These are phyloP conservation scores for Pseudonectria foliicola DNA, from an alignment of 2,329 filamentous ascomycete genomes.

Conservation along the genomic window DNA sequence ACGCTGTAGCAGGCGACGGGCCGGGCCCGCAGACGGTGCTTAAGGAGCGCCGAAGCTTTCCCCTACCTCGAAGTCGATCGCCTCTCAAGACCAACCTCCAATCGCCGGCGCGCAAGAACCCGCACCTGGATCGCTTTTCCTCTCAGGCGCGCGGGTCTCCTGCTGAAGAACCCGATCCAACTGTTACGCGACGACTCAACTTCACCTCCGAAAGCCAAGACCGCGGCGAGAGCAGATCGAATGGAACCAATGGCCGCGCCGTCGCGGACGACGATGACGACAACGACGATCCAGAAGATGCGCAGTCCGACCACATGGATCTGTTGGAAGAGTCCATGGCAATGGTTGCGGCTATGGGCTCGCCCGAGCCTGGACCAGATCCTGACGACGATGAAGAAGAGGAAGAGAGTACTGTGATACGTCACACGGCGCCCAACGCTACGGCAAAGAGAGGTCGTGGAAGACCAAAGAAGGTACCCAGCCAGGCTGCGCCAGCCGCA, in stretches of 20 bases:
- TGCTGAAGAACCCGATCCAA: constrained; percentile 26
- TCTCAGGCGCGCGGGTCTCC: constrained; percentile 38
- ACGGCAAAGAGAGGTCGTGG: constrained; percentile 12
- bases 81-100: constrained; percentile 56
- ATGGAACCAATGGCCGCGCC: constrained; percentile 22
- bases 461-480: constrained; percentile 13
- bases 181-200: constrained; percentile 48
- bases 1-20: constrained; percentile 36
- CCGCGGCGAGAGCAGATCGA: constrained; percentile 13
- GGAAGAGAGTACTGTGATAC: constrained; percentile 6
- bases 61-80: constrained; percentile 45
- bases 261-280: constrained; percentile 9
- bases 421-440: constrained; percentile 1
- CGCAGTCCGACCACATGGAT: constrained; percentile 12
- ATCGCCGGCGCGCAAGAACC: constrained; percentile 56
- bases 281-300: constrained; percentile 15
- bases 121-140: constrained; percentile 46
- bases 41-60: constrained; percentile 42
- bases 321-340: constrained; percentile 36
- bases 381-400: constrained; percentile 6
- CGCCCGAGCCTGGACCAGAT: constrained; percentile 11
- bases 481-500: constrained; percentile 3
- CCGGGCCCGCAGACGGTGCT: constrained; percentile 48
- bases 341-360: constrained; percentile 30
- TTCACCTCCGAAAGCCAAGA: constrained; percentile 29